Evolutionary conservation across 2,329 filamentous ascomycete species (phyloP), one percentile per base, ranked within the genome.

Genomic region (Aspergillus fumigatiaffinis): DNA sequence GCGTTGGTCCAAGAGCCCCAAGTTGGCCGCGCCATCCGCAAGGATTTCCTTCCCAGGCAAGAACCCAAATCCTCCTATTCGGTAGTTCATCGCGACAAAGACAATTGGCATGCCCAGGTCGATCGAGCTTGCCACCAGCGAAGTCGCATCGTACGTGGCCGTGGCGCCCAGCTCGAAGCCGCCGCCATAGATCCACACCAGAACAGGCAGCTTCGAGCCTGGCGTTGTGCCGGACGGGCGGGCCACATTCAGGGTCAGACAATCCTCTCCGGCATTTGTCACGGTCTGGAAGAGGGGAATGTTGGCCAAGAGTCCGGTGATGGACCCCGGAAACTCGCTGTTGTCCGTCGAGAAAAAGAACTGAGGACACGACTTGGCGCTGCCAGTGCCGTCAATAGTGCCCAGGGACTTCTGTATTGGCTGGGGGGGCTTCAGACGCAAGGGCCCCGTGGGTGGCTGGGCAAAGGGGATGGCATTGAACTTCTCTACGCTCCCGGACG

Each of bases 381-480:
- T 64, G 0, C 80, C 81, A 0, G 83, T 86, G 0, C 86, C 87
- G 42, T 85, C 79, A 41, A 88, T 77, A 0, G 79, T 86, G 1
- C 87, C 88, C 0, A 90, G 72, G 0, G 79, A 65, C 4, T 77
- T 73, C 6, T 79, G 84, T 17, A 90, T 74, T 7, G 81, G 77
- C 66, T 85, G 80, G 0, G 90, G 90, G 6, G 88, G 87, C 67
- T 83, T 87, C 35, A 94, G 81, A 17, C 90, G 85, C 25, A 91
- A 77, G 3, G 78, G 70, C 0, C 87, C 88, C 0, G 83, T 79
- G 0, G 90, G 90, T 1, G 88, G 82, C 60, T 90, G 78, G 2
- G 89, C 89, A 67, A 86, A 94, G 3, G 89, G 90, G 55, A 94
- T 90, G 23, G 87, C 89, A 55, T 82, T 85, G 76, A 90, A 92